A percentile compares a stretch with the other conserved stretches of the same genome.
Evolutionary conservation across 148 eudicot genomes (phyloP).

Genomic region (Euryodendron excelsum): DNA sequence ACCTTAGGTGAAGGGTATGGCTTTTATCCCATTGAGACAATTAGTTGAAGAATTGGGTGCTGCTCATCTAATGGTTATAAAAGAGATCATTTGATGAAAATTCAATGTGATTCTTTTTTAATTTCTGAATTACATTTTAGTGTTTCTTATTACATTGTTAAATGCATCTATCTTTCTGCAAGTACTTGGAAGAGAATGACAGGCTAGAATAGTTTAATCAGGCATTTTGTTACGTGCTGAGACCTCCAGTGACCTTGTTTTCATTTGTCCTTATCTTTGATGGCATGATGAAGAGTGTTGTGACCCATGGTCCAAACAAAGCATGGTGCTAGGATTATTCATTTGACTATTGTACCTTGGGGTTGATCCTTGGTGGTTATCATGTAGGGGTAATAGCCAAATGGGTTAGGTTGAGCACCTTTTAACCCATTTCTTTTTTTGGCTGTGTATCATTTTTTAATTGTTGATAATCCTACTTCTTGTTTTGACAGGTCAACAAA

Average conservation of each 20-base stretch:
- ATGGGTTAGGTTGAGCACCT: background rate
- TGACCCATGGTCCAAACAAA: too few species aligned
- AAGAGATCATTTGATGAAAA: background rate
- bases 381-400: too few species aligned
- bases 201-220: too few species aligned
- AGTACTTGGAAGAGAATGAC: too few species aligned
- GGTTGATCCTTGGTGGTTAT: too few species aligned
- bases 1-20: background rate
- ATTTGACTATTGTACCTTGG: background rate
- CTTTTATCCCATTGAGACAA: background rate
- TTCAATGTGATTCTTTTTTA: background rate
- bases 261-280: too few species aligned
- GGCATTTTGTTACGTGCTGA: too few species aligned
- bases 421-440: background rate
- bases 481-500: conserved; percentile 37
- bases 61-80: background rate
- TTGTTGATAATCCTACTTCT: background rate
- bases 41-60: background rate
- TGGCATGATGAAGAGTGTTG: too few species aligned
- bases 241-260: too few species aligned
- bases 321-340: too few species aligned
- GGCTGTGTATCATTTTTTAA: background rate
- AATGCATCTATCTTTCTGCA: too few species aligned
- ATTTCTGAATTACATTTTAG: background rate
- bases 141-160: too few species aligned